These are phyloP conservation scores for Candida silvicultrix DNA, from an alignment of 805 yeast species.

Conservation along the genomic window DNA sequence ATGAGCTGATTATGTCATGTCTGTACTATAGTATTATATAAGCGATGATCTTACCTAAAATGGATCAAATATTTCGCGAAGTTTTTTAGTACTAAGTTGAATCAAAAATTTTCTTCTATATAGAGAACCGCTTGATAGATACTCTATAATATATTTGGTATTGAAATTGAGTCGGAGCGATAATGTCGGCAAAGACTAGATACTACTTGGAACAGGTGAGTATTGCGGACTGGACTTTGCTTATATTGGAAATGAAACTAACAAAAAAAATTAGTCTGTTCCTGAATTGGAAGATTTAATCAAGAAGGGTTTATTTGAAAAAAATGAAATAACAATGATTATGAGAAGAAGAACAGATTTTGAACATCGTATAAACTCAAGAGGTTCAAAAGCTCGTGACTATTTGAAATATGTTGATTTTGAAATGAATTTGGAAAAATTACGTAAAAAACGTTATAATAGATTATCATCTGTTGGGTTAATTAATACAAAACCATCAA, in stretches of 20 bases:
- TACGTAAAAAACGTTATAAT: conserved; percentile 64
- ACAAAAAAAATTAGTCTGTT: conserved; percentile 42
- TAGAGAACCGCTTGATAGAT: too few relatives aligned
- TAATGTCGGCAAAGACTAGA: conserved; percentile 35
- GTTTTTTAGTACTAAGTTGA: too few relatives aligned
- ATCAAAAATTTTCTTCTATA: too few relatives aligned
- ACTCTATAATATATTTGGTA: too few relatives aligned
- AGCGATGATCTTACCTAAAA: too few relatives aligned
- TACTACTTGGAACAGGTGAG: conserved; percentile 45
- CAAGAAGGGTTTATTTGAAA: conserved; percentile 73
- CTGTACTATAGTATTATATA: too few relatives aligned
- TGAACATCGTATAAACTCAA: conserved; percentile 80
- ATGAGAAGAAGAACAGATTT: conserved; percentile 94
- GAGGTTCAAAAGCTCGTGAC: conserved; percentile 77
- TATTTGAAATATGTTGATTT: conserved; percentile 73
- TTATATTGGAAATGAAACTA: too few relatives aligned
- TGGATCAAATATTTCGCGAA: too few relatives aligned
- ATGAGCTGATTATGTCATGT: too few relatives aligned
- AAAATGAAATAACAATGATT: conserved; percentile 73
- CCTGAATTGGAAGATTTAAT: conserved; percentile 90
- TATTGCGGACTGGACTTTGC: background rate
- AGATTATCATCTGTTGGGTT: conserved; percentile 52
- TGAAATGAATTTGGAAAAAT: conserved; percentile 71
- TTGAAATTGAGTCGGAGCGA: too few relatives aligned
- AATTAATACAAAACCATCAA: conserved; percentile 52